These are phyloP conservation scores for Fusarium kyushuense DNA, from an alignment of 2,329 filamentous ascomycete genomes.

Conservation along the genomic window DNA sequence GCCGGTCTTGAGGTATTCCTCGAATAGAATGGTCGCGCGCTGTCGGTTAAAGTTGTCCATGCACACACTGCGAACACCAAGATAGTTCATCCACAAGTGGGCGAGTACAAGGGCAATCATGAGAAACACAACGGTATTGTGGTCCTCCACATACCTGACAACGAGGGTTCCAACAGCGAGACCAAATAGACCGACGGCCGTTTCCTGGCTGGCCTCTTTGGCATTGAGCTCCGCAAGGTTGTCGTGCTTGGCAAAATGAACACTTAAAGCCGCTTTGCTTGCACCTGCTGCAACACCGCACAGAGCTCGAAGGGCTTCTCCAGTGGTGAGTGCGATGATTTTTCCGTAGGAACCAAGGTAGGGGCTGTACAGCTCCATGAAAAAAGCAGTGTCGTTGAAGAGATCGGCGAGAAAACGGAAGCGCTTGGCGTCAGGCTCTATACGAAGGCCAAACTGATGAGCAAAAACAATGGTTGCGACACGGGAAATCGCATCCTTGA, in stretches of 20 bases:
- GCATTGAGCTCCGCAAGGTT: conserved; percentile 95
- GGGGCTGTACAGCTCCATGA: conserved; percentile 86
- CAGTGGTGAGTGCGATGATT: conserved; percentile 61
- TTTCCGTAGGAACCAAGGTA: conserved; percentile 70
- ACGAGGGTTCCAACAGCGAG: conserved; percentile 87
- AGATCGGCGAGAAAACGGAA: conserved; percentile 89
- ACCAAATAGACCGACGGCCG: conserved; percentile 87
- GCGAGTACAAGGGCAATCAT: conserved; percentile 78
- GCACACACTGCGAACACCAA: conserved; percentile 84
- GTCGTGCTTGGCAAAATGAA: conserved; percentile 88
- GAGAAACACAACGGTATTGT: conserved; percentile 77
- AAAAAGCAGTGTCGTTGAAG: conserved; percentile 87
- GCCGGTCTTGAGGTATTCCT: conserved; percentile 63
- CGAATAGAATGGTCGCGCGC: conserved; percentile 82
- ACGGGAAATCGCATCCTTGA: conserved; percentile 84
- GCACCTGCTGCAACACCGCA: conserved; percentile 93
- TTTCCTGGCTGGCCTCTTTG: conserved; percentile 95
- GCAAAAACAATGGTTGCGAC: conserved; percentile 90
- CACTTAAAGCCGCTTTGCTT: conserved; percentile 89
- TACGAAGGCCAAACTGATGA: conserved; percentile 80
- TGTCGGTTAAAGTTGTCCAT: conserved; percentile 90
- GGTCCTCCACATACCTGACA: conserved; percentile 79
- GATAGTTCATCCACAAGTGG: conserved; percentile 88
- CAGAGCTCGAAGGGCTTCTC: conserved; percentile 68
- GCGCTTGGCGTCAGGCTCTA: conserved; percentile 91